A percentile compares a stretch with the other conserved stretches of the same genome.
Evolutionary conservation across 2,329 filamentous ascomycete genomes (phyloP).

Genomic region (Colletotrichum sp.): DNA sequence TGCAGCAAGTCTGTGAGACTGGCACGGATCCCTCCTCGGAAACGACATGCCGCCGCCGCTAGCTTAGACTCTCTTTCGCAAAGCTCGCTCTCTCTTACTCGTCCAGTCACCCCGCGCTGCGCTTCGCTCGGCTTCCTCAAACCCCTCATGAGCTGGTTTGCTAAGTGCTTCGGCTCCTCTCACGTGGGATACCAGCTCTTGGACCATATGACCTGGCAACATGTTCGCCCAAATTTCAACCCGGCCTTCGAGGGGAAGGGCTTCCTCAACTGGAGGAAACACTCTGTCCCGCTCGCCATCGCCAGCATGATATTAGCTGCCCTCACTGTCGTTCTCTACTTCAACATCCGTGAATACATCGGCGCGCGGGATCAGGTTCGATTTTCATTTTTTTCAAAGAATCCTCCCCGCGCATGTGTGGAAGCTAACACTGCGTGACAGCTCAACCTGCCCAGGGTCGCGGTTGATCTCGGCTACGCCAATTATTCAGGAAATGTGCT

Average conservation of each 20-base stretch:
- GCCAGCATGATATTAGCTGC: constrained; percentile 18
- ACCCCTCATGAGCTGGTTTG: neutral
- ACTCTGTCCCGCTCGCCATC: constrained; percentile 4
- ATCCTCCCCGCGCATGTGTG: neutral
- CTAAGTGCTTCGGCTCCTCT: constrained; percentile 1
- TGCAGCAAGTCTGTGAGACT: constrained; percentile 18
- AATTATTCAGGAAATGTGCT: constrained; percentile 45
- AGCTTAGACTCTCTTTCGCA: constrained; percentile 6
- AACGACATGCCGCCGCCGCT: constrained; percentile 17
- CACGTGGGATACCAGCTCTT: constrained; percentile 19
- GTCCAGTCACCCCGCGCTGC: neutral
- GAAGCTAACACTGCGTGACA: neutral
- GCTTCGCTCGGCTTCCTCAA: constrained; percentile 4
- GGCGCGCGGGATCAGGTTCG: constrained; percentile 8
- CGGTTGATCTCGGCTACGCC: constrained; percentile 49
- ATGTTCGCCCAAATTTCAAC: constrained; percentile 3
- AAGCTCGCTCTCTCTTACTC: neutral
- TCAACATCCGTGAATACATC: constrained; percentile 12
- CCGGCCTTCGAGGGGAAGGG: constrained; percentile 9
- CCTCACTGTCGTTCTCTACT: constrained; percentile 14
- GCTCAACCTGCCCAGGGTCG: constrained; percentile 10
- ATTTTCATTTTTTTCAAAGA: neutral
- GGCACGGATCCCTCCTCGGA: constrained; percentile 20
- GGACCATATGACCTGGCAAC: constrained; percentile 18
- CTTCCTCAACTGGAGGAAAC: constrained; percentile 14